A percentile compares a stretch with the other conserved stretches of the same genome.
Conservation (phyloP, 2,329 filamentous ascomycete genomes). For the Paecilomyces dactylethromorphus region DNA sequence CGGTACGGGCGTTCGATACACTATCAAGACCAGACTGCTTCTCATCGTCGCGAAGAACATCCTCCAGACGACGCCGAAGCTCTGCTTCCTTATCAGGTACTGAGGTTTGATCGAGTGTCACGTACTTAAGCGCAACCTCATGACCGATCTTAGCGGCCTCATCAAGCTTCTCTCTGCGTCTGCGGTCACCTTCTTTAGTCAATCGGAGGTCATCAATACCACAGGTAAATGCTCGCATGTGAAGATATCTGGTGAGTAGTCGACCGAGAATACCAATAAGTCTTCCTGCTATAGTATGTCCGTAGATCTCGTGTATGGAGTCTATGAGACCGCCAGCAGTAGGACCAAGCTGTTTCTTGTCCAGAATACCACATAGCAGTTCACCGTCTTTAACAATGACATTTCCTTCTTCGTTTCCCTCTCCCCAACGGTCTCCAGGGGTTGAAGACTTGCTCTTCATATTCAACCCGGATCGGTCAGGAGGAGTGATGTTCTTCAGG, state of each 20-base stretch:
- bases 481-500: slow-evolving; percentile 81
- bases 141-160: slow-evolving; percentile 65
- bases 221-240: slow-evolving; percentile 93
- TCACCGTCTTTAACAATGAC: slow-evolving; percentile 84
- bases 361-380: slow-evolving; percentile 82
- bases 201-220: slow-evolving; percentile 93
- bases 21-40: slow-evolving; percentile 90
- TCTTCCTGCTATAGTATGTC: slow-evolving; percentile 77
- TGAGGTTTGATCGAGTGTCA: slow-evolving; percentile 65
- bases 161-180: slow-evolving; percentile 61
- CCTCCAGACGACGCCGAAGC: slow-evolving; percentile 72
- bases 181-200: slow-evolving; percentile 68
- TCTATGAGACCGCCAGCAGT: slow-evolving; percentile 83
- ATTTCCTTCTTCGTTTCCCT: slow-evolving; percentile 62
- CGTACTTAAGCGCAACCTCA: slow-evolving; percentile 77
- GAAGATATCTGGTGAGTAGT: slow-evolving; percentile 79
- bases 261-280: slow-evolving; percentile 84
- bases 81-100: slow-evolving; percentile 61
- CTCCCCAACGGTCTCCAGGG: slow-evolving; percentile 71
- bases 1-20: slow-evolving; percentile 67
- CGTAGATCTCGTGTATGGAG: slow-evolving; percentile 87
- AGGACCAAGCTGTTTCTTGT: slow-evolving; percentile 92
- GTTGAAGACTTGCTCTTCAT: slow-evolving; percentile 75
- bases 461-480: slow-evolving; percentile 67
- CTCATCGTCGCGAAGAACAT: slow-evolving; percentile 80